These are phyloP conservation scores for Syncephalastrum racemosum DNA, from an alignment of 371 early-diverging fungal species.

Conservation along the genomic window DNA sequence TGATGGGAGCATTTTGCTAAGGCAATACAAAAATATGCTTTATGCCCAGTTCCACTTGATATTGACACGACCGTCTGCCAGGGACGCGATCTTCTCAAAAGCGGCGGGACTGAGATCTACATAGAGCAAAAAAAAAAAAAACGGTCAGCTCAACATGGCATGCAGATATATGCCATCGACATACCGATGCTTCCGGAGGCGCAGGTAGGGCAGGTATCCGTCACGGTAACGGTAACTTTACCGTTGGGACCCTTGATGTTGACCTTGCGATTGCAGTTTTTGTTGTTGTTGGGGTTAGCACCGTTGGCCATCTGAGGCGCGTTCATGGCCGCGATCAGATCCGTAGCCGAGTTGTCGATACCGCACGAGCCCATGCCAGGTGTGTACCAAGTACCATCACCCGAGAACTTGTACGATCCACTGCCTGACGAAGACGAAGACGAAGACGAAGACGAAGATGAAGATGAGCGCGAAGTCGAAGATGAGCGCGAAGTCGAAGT, in stretches of 20 bases:
- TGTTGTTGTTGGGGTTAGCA: constrained; percentile 41
- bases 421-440: not conserved
- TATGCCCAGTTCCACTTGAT: constrained; percentile 35
- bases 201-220: constrained; percentile 32
- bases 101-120: constrained; percentile 46
- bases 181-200: constrained; percentile 16
- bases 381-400: constrained; percentile 39
- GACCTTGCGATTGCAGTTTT: constrained; percentile 28
- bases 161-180: too few relatives aligned
- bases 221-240: constrained; percentile 28
- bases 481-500: constrained; percentile 2
- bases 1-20: too few relatives aligned
- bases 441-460: too few relatives aligned
- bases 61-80: constrained; percentile 35
- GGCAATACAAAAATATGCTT: too few relatives aligned
- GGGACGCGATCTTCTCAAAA: constrained; percentile 37
- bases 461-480: too few relatives aligned
- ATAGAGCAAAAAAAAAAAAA: too few relatives aligned
- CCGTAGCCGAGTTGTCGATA: constrained; percentile 15
- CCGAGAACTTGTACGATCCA: constrained; percentile 14
- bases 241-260: constrained; percentile 30
- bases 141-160: too few relatives aligned
- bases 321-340: constrained; percentile 38
- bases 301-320: constrained; percentile 34
- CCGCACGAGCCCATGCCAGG: constrained; percentile 40